Conservation (phyloP, 1,284 basidiomycete genomes). For the Ceratobasidium sp. region DNA sequence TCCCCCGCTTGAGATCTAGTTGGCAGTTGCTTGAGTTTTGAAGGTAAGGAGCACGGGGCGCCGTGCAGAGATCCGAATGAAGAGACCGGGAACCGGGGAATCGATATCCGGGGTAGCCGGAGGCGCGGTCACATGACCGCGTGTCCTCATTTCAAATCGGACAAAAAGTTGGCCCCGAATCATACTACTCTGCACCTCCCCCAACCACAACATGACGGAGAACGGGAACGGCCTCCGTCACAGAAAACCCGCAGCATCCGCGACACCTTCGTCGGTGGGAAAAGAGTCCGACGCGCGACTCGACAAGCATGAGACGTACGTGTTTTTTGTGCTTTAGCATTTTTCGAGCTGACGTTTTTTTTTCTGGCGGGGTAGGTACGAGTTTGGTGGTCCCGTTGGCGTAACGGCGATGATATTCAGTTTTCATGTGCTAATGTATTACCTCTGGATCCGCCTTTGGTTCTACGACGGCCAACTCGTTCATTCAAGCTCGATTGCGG, state of each 20-base stretch:
- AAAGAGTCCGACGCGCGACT: slow-evolving; percentile 35
- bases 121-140: slow-evolving; percentile 41
- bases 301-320: slow-evolving; percentile 39
- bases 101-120: background rate
- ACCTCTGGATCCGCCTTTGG: slow-evolving; percentile 98
- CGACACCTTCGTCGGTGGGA: slow-evolving; percentile 12
- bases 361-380: slow-evolving; percentile 69
- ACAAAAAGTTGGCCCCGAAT: slow-evolving; percentile 17
- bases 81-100: too few species aligned
- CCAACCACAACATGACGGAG: slow-evolving; percentile 16
- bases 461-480: slow-evolving; percentile 93
- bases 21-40: too few species aligned
- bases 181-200: slow-evolving; percentile 11
- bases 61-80: too few species aligned
- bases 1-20: background rate
- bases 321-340: background rate
- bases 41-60: too few species aligned
- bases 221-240: slow-evolving; percentile 22
- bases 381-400: slow-evolving; percentile 96
- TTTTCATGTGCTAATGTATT: slow-evolving; percentile 96
- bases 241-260: slow-evolving; percentile 8
- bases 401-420: slow-evolving; percentile 94
- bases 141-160: slow-evolving; percentile 24
- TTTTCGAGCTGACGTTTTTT: background rate
- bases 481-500: slow-evolving; percentile 76